A percentile compares a stretch with the other conserved stretches of the same genome.
Evolutionary conservation across 768 basidiomycete species (phyloP).

Genomic region (Macrolepiota dolichaula): DNA sequence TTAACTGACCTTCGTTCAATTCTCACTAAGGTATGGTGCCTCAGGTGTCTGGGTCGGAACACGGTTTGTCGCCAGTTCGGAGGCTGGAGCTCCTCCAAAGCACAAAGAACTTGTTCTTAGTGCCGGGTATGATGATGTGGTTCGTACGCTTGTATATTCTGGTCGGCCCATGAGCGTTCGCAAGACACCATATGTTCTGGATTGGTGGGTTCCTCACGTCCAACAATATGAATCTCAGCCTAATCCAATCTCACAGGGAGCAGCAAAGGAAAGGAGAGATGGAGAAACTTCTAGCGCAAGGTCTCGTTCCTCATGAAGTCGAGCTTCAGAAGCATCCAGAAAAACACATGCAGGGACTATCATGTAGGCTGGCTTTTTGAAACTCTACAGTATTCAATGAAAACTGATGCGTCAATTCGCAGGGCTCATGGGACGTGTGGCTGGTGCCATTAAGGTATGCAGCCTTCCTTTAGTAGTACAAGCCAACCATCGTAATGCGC

Average conservation of each 20-base stretch:
- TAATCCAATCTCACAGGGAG: conserved; percentile 43
- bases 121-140: conserved; percentile 74
- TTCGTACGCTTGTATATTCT: conserved; percentile 69
- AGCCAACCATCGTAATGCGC: conserved; percentile 76
- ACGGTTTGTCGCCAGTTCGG: conserved; percentile 78
- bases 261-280: conserved; percentile 58
- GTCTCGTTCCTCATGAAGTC: conserved; percentile 72
- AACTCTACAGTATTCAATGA: not conserved
- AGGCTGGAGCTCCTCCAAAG: conserved; percentile 73
- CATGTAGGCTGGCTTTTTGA: conserved; percentile 42
- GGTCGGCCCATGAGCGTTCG: conserved; percentile 82
- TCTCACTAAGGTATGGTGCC: conserved; percentile 62
- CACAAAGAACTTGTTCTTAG: conserved; percentile 68
- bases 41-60: conserved; percentile 88
- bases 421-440: conserved; percentile 83
- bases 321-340: conserved; percentile 71
- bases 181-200: conserved; percentile 73
- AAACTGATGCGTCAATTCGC: not conserved
- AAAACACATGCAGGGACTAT: conserved; percentile 52
- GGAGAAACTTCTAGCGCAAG: conserved; percentile 50
- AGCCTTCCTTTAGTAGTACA: conserved; percentile 36
- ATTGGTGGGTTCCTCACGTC: conserved; percentile 46
- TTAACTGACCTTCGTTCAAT: not conserved
- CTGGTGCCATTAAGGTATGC: conserved; percentile 52
- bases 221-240: not conserved